Percentiles rank a stretch among this genome's conserved stretches.
phyloP scores from a whole-genome alignment of 2,329 filamentous ascomycete genomes.

The Trichoderma breve region DNA sequence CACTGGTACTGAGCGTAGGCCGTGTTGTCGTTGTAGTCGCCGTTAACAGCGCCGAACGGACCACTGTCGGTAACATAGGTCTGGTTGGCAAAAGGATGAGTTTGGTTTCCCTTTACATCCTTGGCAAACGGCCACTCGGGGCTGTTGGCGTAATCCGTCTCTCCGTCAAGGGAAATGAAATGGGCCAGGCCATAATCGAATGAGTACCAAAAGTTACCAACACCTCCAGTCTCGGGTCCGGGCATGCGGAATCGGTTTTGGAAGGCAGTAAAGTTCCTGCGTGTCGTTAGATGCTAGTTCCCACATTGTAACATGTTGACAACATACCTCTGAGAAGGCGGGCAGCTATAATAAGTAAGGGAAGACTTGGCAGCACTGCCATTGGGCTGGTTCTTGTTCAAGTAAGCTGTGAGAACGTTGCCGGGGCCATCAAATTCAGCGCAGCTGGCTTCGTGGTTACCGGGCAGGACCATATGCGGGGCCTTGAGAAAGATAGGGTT shows the following conservation, averaged over 20 bases:
- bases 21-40: neutral
- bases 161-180: neutral
- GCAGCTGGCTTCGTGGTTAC: constrained; percentile 5
- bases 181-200: constrained; percentile 9
- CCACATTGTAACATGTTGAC: neutral
- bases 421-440: constrained; percentile 7
- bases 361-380: neutral
- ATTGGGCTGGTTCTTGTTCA: neutral
- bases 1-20: constrained; percentile 7
- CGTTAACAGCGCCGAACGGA: constrained; percentile 1
- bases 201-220: constrained; percentile 13
- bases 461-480: constrained; percentile 9
- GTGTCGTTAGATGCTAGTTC: neutral
- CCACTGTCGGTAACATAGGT: constrained; percentile 14
- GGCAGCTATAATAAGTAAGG: constrained; percentile 5
- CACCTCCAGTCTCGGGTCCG: constrained; percentile 1
- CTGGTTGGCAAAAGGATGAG: constrained; percentile 6
- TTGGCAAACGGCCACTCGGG: constrained; percentile 12
- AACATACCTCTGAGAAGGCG: constrained; percentile 9
- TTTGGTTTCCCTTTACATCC: neutral
- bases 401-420: constrained; percentile 2
- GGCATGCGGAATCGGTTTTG: constrained; percentile 13
- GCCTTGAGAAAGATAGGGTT: neutral
- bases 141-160: constrained; percentile 5
- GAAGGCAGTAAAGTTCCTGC: constrained; percentile 6